Evolutionary conservation across 495 filamentous ascomycete species (phyloP).

Genomic region (Daldinia childiae): DNA sequence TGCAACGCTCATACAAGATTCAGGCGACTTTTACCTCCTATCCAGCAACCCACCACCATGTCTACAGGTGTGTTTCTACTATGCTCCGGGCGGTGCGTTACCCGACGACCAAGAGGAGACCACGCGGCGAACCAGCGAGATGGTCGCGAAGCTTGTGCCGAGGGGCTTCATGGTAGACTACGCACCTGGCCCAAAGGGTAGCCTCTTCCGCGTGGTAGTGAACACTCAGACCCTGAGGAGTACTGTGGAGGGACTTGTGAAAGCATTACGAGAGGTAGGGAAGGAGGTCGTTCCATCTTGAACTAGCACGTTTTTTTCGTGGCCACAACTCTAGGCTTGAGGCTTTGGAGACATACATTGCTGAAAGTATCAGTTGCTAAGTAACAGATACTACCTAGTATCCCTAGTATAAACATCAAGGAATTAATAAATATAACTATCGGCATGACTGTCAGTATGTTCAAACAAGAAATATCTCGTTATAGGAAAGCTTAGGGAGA

Average conservation of each 20-base stretch:
- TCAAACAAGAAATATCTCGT: too few species aligned
- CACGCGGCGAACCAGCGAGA: slow-evolving; percentile 71
- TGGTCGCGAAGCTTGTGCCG: slow-evolving; percentile 70
- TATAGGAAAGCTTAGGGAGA: too few species aligned
- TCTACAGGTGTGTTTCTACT: slow-evolving; percentile 95
- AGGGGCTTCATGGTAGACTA: slow-evolving; percentile 96
- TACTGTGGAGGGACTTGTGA: slow-evolving; percentile 81
- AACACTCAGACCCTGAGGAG: slow-evolving; percentile 75
- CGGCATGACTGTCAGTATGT: too few species aligned
- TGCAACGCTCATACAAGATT: slow-evolving; percentile 61
- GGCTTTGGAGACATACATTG: not conserved
- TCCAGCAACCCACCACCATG: slow-evolving; percentile 83
- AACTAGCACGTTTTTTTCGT: not conserved
- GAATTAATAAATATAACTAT: not conserved
- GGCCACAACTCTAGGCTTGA: not conserved
- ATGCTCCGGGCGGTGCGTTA: slow-evolving; percentile 67
- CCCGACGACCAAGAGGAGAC: slow-evolving; percentile 66
- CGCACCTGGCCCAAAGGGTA: slow-evolving; percentile 79
- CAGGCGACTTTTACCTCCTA: slow-evolving; percentile 72
- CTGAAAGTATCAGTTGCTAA: not conserved
- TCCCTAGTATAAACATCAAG: not conserved
- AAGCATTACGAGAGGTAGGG: slow-evolving; percentile 74
- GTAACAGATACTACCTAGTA: not conserved
- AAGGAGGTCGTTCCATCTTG: slow-evolving; percentile 49
- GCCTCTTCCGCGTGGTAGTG: slow-evolving; percentile 89